Evolutionary conservation across 2,329 filamentous ascomycete species (phyloP).

Genomic region (Microsporum audouinii): DNA sequence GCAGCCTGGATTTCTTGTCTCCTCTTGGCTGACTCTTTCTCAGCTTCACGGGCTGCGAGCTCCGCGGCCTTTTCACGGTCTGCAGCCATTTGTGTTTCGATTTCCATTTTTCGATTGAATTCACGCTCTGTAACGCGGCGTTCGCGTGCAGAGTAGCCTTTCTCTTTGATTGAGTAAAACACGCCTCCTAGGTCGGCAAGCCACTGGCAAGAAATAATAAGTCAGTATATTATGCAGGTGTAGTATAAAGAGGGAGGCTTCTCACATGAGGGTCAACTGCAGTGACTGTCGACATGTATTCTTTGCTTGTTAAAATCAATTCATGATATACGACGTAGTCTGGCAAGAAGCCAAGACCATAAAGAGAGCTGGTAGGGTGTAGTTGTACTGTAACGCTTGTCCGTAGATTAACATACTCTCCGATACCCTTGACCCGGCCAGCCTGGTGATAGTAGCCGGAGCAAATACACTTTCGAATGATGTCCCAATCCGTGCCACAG

Average conservation of each 20-base stretch:
- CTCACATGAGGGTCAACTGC: slow-evolving; percentile 73
- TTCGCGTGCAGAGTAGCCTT: slow-evolving; percentile 80
- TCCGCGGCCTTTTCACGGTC: slow-evolving; percentile 54
- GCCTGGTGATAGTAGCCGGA: slow-evolving; percentile 97
- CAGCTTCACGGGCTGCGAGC: slow-evolving; percentile 30
- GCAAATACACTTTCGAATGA: slow-evolving; percentile 92
- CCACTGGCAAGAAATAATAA: slow-evolving; percentile 44
- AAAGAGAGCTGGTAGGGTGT: slow-evolving; percentile 86
- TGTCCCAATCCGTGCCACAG: slow-evolving; percentile 94
- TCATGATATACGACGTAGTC: slow-evolving; percentile 98
- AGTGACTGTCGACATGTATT: slow-evolving; percentile 97
- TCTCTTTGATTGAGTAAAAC: slow-evolving; percentile 95
- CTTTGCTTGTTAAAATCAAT: slow-evolving; percentile 88
- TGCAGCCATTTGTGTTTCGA: slow-evolving; percentile 81
- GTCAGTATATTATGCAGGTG: neutral
- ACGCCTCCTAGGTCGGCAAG: slow-evolving; percentile 91
- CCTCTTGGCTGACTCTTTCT: slow-evolving; percentile 25
- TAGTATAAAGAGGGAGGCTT: neutral
- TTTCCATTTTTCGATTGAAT: slow-evolving; percentile 86
- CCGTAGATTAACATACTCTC: slow-evolving; percentile 92
- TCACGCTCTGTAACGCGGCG: slow-evolving; percentile 81
- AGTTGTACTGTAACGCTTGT: slow-evolving; percentile 90
- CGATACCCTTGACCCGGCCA: slow-evolving; percentile 87
- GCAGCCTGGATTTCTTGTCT: slow-evolving; percentile 28
- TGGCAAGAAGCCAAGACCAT: slow-evolving; percentile 82